Percentiles rank a stretch among this genome's conserved stretches.
Evolutionary conservation across 495 filamentous ascomycete species (phyloP).

Genomic region (Thermochaetoides thermophila): DNA sequence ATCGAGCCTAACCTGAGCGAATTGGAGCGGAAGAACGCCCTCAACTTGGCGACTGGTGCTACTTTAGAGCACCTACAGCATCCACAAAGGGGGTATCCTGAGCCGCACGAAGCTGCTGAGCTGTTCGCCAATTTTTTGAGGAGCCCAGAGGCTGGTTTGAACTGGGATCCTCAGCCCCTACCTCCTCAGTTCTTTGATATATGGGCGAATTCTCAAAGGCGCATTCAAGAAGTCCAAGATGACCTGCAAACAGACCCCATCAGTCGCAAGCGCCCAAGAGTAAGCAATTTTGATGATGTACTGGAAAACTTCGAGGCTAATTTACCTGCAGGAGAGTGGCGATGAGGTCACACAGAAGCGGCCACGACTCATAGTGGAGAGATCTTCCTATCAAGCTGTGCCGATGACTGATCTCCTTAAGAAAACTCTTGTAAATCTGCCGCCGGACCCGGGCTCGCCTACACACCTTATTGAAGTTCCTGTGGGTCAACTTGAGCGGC

Average conservation of each 20-base stretch:
- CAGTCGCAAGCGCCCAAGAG: constrained; percentile 24
- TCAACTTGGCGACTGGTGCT: constrained; percentile 20
- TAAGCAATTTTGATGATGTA: constrained; percentile 10
- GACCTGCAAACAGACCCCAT: constrained; percentile 1
- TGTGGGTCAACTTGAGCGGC: constrained; percentile 20
- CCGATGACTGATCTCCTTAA: constrained; percentile 15
- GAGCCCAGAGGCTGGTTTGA: constrained; percentile 15
- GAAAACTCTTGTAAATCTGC: constrained; percentile 7
- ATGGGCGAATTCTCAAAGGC: constrained; percentile 11
- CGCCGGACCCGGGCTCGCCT: not conserved
- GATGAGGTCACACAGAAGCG: constrained; percentile 17
- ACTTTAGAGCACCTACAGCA: constrained; percentile 19
- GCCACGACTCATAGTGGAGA: no score
- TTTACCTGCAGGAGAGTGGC: constrained; percentile 13
- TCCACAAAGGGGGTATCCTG: constrained; percentile 10
- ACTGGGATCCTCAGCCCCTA: constrained; percentile 21
- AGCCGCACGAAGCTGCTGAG: constrained; percentile 21
- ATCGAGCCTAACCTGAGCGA: constrained; percentile 11
- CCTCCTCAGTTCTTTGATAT: constrained; percentile 25
- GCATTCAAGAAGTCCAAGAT: constrained; percentile 4
- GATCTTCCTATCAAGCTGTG: no score
- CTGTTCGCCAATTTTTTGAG: constrained; percentile 22
- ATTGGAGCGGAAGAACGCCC: constrained; percentile 25
- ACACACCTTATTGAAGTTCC: constrained; percentile 14
- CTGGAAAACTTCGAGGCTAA: not conserved